These are phyloP conservation scores for Fusarium protoensiforme DNA, from an alignment of 2,329 filamentous ascomycete species.

Conservation along the genomic window DNA sequence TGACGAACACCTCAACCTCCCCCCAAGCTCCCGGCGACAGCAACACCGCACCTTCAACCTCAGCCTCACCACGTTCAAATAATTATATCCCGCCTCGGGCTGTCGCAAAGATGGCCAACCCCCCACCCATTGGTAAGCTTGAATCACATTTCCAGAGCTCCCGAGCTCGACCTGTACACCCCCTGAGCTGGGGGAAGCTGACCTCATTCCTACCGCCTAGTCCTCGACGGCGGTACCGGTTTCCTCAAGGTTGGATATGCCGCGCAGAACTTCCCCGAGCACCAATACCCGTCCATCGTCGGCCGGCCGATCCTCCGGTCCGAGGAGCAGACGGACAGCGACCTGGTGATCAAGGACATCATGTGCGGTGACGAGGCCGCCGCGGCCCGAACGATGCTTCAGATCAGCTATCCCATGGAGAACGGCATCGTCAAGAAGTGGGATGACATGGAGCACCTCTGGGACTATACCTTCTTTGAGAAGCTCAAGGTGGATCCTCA, in stretches of 20 bases:
- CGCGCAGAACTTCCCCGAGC: conserved; percentile 98
- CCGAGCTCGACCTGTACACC: conserved; percentile 26
- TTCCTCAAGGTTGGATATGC: conserved; percentile 99
- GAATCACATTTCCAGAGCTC: conserved; percentile 11
- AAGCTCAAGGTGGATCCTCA: conserved; percentile 94
- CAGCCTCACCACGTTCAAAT: conserved; percentile 28
- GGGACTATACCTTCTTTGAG: conserved; percentile 98
- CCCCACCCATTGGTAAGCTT: conserved; percentile 65
- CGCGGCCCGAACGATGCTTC: conserved; percentile 94
- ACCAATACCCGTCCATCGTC: conserved; percentile 98
- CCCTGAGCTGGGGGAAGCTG: conserved; percentile 36
- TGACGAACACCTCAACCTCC: conserved; percentile 45
- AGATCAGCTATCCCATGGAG: conserved; percentile 99
- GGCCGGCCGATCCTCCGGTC: conserved; percentile 96
- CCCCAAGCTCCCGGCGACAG: conserved; percentile 40
- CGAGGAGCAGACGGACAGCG: conserved; percentile 78
- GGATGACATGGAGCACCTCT: conserved; percentile 99
- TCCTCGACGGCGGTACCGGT: conserved; percentile 99
- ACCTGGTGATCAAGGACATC: conserved; percentile 89
- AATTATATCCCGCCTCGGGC: conserved; percentile 22
- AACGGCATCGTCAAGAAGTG: conserved; percentile 99
- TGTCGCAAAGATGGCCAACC: conserved; percentile 59
- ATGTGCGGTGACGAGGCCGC: conserved; percentile 99
- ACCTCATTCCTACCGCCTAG: conserved; percentile 58
- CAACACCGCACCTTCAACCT: conserved; percentile 35